Conservation (phyloP, 495 filamentous ascomycete species). For the Xylaria nigripes region DNA sequence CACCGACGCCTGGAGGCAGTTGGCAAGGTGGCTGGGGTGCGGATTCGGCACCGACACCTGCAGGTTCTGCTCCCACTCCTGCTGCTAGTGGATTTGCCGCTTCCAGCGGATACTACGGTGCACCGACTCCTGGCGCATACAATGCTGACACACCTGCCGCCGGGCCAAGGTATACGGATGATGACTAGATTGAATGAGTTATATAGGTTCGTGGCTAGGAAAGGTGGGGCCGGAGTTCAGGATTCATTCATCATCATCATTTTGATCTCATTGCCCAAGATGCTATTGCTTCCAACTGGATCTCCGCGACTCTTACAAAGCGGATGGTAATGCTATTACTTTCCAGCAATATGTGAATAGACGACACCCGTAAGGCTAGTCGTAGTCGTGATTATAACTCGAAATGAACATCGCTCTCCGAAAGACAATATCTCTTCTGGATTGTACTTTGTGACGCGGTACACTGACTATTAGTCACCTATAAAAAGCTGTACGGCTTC, state of each 20-base stretch:
- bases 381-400: no score
- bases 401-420: no score
- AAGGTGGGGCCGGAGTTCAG: background rate
- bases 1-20: slow-evolving; percentile 47
- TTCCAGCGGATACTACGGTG: slow-evolving; percentile 51
- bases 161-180: slow-evolving; percentile 48
- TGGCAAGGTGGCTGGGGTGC: slow-evolving; percentile 48
- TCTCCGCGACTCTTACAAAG: background rate
- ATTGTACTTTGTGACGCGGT: no score
- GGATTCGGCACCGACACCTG: slow-evolving; percentile 56
- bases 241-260: background rate
- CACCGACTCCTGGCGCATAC: slow-evolving; percentile 71
- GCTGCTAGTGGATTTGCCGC: slow-evolving; percentile 34
- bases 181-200: slow-evolving; percentile 28
- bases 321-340: background rate
- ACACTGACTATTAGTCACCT: no score
- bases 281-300: background rate
- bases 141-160: slow-evolving; percentile 71
- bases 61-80: slow-evolving; percentile 53
- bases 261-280: background rate
- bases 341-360: background rate
- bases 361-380: no score
- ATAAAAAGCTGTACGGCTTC: no score
- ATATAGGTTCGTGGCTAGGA: background rate
- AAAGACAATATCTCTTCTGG: no score